Evolutionary conservation across 148 eudicot species (phyloP), one percentile per base, ranked within the genome.

Genomic region (Cornus kousa): DNA sequence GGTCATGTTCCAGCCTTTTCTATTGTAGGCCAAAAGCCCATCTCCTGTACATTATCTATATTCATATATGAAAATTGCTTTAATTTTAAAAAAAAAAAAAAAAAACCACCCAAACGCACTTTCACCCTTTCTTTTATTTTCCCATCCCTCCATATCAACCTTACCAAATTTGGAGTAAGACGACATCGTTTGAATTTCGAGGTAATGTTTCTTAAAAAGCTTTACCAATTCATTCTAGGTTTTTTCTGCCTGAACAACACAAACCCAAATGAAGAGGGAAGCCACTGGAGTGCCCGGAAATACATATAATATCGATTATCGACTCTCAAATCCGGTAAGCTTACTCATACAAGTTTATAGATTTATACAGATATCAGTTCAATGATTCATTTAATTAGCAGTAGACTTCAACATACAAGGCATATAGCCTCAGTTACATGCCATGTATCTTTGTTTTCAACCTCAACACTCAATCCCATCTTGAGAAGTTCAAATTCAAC

Each of bases 401-500:
- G 64, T 28, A 39, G 69, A 40, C 70, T 75, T 11, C 70, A 64
- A 65, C 78, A 3, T 19, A 76, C 31, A 20, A 20, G 16, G 8
- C 64, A 37, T 31, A 10, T 17, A 28, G 62, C 72, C 67, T 46
- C 70, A 48, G 67, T 12, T 28, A 28, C 24, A n/a, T 14, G 0
- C 31, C 40, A 46, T 28, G 72, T 1, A 28, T 28, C 1, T 68
- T 69, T 35, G 12, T 77, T 33, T 66, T 77, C 53, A 33, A 68
- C 66, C 13, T 53, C 65, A 33, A 24, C 73, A 57, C 68, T 35
- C 50, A 74, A 74, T 19, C 68, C 43, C 67, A 60, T 48, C 68
- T 59, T 33, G 20, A 46, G 57, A 20, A 5, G 16, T 39, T 68
- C 48, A 68, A 77, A 68, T 68, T 69, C 73, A 50, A 33, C 14